phyloP scores from a whole-genome alignment of 306 rosid species.

The Coriaria nepalensis region DNA sequence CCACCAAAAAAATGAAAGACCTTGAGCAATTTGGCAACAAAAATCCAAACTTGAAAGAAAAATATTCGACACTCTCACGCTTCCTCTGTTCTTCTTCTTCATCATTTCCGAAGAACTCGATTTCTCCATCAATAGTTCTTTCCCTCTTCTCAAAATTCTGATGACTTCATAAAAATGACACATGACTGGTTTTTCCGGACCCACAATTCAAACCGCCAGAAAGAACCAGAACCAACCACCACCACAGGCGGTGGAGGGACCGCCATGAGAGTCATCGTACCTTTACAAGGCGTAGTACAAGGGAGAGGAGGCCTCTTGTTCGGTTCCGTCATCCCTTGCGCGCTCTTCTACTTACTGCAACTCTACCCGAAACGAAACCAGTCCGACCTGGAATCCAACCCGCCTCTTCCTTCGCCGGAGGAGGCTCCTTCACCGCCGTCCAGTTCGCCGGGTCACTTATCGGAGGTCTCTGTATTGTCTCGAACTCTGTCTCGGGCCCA shows the following conservation, averaged over 20 bases:
- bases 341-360: constrained; percentile 72
- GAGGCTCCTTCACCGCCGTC: constrained; percentile 12
- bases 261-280: constrained; percentile 87
- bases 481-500: too few relatives aligned
- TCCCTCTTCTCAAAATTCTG: not conserved
- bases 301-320: constrained; percentile 75
- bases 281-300: constrained; percentile 81
- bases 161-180: constrained; percentile 37
- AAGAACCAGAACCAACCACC: constrained; percentile 12
- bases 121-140: too few relatives aligned
- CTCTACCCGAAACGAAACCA: constrained; percentile 50
- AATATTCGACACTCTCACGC: too few relatives aligned
- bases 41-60: too few relatives aligned
- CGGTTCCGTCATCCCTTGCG: constrained; percentile 91
- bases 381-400: constrained; percentile 15
- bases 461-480: too few relatives aligned
- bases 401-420: constrained; percentile 22
- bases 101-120: too few relatives aligned
- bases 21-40: too few relatives aligned
- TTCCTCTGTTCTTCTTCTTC: too few relatives aligned
- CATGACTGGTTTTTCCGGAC: constrained; percentile 8
- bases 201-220: constrained; percentile 6
- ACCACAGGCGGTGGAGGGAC: constrained; percentile 23
- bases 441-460: too few relatives aligned
- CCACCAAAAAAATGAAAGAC: too few relatives aligned